These are phyloP conservation scores for Royoungia palumana DNA, from an alignment of 768 basidiomycete species.

Conservation along the genomic window DNA sequence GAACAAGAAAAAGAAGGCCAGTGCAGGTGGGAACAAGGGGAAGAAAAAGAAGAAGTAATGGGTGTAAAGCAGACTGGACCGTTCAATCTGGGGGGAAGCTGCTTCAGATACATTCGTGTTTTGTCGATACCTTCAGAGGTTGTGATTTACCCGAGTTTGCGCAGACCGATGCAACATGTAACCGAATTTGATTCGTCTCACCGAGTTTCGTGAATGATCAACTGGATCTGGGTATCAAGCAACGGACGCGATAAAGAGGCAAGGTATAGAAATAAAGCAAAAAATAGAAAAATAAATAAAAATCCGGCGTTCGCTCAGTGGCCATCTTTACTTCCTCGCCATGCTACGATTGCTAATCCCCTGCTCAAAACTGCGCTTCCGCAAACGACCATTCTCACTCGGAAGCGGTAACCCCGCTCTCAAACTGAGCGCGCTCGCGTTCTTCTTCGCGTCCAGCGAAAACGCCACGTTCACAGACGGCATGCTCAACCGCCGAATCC, in stretches of 20 bases:
- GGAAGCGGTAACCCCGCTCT: conserved; percentile 30
- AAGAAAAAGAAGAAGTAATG: conserved; percentile 12
- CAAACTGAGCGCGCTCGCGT: conserved; percentile 42
- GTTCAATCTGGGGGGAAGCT: not conserved
- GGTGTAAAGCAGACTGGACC: not conserved
- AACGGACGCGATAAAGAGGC: not conserved
- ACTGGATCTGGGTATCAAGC: too few relatives aligned
- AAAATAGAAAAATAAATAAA: too few relatives aligned
- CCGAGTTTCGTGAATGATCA: too few relatives aligned
- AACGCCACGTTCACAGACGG: conserved; percentile 62
- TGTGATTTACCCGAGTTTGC: too few relatives aligned
- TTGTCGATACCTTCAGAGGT: not conserved
- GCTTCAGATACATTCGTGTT: conserved; percentile 3
- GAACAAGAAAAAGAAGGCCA: conserved; percentile 1
- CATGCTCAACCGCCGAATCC: conserved; percentile 79
- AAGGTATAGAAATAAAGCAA: not conserved
- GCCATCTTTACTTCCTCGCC: conserved; percentile 37
- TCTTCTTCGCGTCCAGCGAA: conserved; percentile 55
- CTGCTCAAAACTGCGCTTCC: conserved; percentile 34
- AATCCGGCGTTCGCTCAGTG: not conserved
- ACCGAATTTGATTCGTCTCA: too few relatives aligned
- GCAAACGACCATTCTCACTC: conserved; percentile 48
- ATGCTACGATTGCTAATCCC: conserved; percentile 49
- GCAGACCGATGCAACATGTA: too few relatives aligned
- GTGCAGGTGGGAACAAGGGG: not conserved